Conservation (phyloP, 768 basidiomycete genomes). For the Pleurotus eryngii region DNA sequence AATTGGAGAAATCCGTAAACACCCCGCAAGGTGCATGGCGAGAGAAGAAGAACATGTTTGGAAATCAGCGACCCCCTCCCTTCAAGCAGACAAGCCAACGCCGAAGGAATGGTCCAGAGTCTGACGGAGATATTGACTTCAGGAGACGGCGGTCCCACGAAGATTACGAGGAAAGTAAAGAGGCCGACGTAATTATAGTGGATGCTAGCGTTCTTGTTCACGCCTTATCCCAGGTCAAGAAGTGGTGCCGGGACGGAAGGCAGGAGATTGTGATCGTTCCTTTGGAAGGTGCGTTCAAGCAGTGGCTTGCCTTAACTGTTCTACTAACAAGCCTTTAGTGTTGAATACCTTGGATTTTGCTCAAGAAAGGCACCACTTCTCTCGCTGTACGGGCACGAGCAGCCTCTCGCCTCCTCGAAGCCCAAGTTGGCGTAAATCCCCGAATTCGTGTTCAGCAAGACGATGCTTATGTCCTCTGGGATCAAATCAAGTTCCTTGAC, state of each 20-base stretch:
- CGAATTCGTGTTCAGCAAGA: conserved; percentile 81
- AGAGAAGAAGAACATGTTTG: conserved; percentile 27
- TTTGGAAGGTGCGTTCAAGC: conserved; percentile 67
- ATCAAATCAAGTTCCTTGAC: conserved; percentile 57
- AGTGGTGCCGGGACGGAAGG: conserved; percentile 75
- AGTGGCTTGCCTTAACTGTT: not conserved
- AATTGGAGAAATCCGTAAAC: conserved; percentile 76
- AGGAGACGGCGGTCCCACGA: conserved; percentile 25
- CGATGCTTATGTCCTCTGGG: conserved; percentile 82
- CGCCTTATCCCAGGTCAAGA: conserved; percentile 74
- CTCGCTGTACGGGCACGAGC: conserved; percentile 82
- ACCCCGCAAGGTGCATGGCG: conserved; percentile 61
- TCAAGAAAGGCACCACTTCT: conserved; percentile 84
- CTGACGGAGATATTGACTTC: conserved; percentile 15
- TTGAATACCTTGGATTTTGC: conserved; percentile 85
- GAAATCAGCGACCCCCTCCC: not conserved
- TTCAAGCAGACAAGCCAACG: not conserved
- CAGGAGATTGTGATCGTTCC: conserved; percentile 81
- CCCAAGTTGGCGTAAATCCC: conserved; percentile 78
- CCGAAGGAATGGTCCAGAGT: conserved; percentile 1
- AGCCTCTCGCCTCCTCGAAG: conserved; percentile 86
- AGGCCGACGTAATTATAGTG: conserved; percentile 73
- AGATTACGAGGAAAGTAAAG: conserved; percentile 38
- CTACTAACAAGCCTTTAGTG: conserved; percentile 39
- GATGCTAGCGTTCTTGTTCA: conserved; percentile 83